Base-by-base conservation (phyloP, 306 rosid genomes). In the Medicago truncatula region DNA sequence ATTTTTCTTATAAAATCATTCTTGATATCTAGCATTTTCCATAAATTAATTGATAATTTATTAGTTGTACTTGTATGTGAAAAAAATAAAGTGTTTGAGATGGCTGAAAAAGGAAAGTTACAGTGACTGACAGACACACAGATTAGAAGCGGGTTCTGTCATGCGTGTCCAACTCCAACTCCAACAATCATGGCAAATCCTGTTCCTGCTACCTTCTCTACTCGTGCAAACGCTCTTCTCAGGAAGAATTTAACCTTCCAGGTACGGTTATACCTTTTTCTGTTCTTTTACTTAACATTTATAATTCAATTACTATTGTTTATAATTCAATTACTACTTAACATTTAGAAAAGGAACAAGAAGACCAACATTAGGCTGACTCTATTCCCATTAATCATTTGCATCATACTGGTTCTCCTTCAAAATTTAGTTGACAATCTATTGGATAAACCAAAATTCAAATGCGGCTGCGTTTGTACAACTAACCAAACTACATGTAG, bases 161-260 rank as follows among this genome's bases (percentile, higher is more conserved):
- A 46, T 13, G 52, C n/a, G 6, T 50, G 9, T 50, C 56, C 8
- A 0, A 6, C 57, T 2, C 2, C 57, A n/a, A 50, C n/a, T 20
- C 16, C 21, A 52, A n/a, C 31, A 28, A 28, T 28, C 31, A 54
- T 58, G 64, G 4, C 36, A 23, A 58, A 11, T 13, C n/a, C 73
- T 62, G 81, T 85, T 20, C 39, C 73, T 58, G 83, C 86, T n/a
- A 81, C 78, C 7, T 93, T 88, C 88, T 86, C 86, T 83, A 86
- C 89, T 62, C 98, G 87, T 46, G 92, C 96, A 8, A 85, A 93
- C 73, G 98, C 98, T 69, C 87, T 93, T 21, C 84, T 93, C 38
- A 74, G 97, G 40, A 93, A 93, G 76, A 91, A 89, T 78, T 44
- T 91, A 36, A 91, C 86, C 9, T 89, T 76, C 71, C 98, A 93